Conservation (phyloP, 208 protist species). For the Leishmania aethiopica region DNA sequence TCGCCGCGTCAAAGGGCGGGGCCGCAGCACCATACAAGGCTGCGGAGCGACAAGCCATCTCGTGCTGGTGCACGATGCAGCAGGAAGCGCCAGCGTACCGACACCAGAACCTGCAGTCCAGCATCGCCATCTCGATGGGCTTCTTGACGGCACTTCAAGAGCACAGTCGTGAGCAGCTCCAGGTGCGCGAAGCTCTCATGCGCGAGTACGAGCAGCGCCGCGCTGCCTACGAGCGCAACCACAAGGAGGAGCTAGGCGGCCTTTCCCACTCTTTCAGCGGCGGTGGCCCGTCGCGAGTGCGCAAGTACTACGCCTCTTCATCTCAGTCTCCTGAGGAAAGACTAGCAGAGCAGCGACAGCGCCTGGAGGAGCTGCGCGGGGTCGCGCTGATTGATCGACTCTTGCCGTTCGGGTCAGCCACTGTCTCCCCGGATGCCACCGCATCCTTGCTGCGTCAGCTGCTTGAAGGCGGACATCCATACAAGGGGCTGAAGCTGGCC, state of each 20-base stretch:
- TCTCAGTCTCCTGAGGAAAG: background rate
- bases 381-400: conserved; percentile 49
- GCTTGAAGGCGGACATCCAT: conserved; percentile 39
- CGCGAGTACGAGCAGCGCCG: conserved; percentile 44
- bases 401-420: conserved; percentile 45
- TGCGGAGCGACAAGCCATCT: background rate
- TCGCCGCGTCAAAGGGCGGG: background rate
- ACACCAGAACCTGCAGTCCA: conserved; percentile 23
- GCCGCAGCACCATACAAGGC: background rate
- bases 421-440: conserved; percentile 40
- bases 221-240: conserved; percentile 10
- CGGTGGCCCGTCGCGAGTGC: background rate
- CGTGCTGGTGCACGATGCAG: conserved; percentile 16
- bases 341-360: conserved; percentile 1
- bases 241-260: conserved; percentile 7
- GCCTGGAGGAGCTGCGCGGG: conserved; percentile 18
- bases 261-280: background rate
- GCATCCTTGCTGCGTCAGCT: conserved; percentile 48
- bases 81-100: conserved; percentile 12
- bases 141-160: conserved; percentile 48
- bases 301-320: conserved; percentile 24
- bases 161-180: conserved; percentile 31
- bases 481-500: conserved; percentile 53
- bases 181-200: conserved; percentile 29
- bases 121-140: conserved; percentile 30